Evolutionary conservation across 2,329 filamentous ascomycete genomes (phyloP).

Genomic region (Fusarium tricinctum): DNA sequence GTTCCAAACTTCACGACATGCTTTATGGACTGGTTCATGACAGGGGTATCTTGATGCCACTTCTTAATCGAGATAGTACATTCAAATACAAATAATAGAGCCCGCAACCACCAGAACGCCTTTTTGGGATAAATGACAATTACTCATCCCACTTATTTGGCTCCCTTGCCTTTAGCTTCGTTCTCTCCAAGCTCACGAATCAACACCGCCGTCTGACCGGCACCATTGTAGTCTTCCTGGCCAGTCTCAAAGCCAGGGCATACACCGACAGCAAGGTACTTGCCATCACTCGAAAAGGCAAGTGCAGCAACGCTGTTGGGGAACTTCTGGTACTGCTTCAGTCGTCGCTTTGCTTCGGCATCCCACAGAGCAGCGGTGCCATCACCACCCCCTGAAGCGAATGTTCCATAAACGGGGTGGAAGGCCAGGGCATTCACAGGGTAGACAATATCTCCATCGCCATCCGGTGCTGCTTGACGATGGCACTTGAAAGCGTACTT

Average conservation of each 20-base stretch:
- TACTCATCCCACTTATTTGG: conserved; percentile 65
- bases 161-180: conserved; percentile 88
- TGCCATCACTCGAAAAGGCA: conserved; percentile 82
- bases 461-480: conserved; percentile 76
- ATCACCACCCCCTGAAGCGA: conserved; percentile 90
- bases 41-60: conserved; percentile 54
- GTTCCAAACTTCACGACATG: neutral
- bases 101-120: conserved; percentile 52
- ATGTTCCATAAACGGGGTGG: conserved; percentile 85
- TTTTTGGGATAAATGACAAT: conserved; percentile 45
- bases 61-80: conserved; percentile 37
- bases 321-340: conserved; percentile 90
- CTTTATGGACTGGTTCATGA: conserved; percentile 35
- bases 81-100: conserved; percentile 46
- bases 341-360: conserved; percentile 87
- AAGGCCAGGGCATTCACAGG: conserved; percentile 92
- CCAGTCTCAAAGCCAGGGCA: conserved; percentile 92
- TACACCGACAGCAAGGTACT: conserved; percentile 81
- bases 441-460: conserved; percentile 83
- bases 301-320: conserved; percentile 82
- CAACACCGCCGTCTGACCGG: conserved; percentile 81
- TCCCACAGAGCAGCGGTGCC: conserved; percentile 96
- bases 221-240: conserved; percentile 80
- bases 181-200: conserved; percentile 87
- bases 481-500: conserved; percentile 99